phyloP scores from a whole-genome alignment of 371 early-diverging fungal species.

The Mortierella sp. region DNA sequence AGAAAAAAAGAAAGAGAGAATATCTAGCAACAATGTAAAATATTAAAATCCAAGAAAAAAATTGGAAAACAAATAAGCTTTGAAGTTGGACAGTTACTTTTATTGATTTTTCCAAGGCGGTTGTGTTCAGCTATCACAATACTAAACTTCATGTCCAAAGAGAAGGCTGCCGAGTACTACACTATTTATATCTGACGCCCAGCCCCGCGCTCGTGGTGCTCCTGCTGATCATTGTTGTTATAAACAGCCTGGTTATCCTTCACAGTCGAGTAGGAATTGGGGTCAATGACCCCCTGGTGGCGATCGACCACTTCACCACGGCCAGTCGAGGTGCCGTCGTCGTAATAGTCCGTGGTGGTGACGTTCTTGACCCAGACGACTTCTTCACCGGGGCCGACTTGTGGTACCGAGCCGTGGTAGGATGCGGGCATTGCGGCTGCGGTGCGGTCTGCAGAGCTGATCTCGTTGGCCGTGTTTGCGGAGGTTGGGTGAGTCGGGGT shows the following conservation, averaged over 20 bases:
- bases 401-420: slow-evolving; percentile 15
- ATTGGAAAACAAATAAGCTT: too few species aligned
- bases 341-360: slow-evolving; percentile 28
- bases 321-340: background rate
- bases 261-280: background rate
- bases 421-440: slow-evolving; percentile 1
- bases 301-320: background rate
- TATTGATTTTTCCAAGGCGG: too few species aligned
- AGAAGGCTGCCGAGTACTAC: too few species aligned
- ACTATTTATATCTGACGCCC: background rate
- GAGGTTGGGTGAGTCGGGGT: background rate
- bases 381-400: slow-evolving; percentile 25
- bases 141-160: too few species aligned
- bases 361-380: slow-evolving; percentile 38
- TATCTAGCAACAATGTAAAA: too few species aligned
- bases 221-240: background rate
- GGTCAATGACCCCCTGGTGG: background rate
- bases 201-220: slow-evolving; percentile 7
- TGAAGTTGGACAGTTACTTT: too few species aligned
- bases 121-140: too few species aligned
- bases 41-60: too few species aligned
- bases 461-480: background rate
- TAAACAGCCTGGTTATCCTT: background rate
- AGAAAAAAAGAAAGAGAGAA: too few species aligned
- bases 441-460: background rate